Evolutionary conservation across 805 yeast species (phyloP).

Genomic region (Starmerella tilneyi): DNA sequence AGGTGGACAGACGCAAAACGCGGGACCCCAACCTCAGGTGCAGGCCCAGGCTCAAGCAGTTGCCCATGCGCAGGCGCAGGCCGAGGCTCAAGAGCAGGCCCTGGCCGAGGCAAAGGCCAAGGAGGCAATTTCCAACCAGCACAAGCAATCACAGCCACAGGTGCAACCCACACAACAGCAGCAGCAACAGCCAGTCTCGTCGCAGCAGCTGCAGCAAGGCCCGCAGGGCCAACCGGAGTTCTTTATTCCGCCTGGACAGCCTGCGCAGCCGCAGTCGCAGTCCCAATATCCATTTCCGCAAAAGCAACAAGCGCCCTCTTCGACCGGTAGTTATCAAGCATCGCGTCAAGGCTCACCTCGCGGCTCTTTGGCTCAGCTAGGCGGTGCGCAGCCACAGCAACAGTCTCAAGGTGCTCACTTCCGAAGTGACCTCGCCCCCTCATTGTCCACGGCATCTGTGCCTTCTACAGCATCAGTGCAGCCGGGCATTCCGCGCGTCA

Average conservation of each 20-base stretch:
- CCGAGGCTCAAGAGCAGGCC: slow-evolving; percentile 7
- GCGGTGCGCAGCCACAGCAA: neutral
- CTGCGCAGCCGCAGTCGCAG: neutral
- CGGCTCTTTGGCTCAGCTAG: neutral
- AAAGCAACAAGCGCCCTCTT: neutral
- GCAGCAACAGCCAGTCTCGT: neutral
- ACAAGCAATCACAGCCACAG: neutral
- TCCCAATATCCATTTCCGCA: neutral
- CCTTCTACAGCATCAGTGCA: neutral
- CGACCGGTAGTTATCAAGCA: too few species aligned
- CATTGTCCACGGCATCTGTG: neutral
- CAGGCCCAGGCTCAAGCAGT: slow-evolving; percentile 14
- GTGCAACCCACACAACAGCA: neutral
- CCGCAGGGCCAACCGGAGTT: neutral
- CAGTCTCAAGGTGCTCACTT: neutral
- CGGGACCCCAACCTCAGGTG: neutral
- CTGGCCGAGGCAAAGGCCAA: neutral
- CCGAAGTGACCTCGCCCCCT: neutral
- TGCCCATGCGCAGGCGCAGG: slow-evolving; percentile 9
- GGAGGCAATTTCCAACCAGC: neutral
- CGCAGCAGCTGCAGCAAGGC: neutral
- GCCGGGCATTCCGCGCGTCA: neutral
- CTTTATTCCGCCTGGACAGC: neutral
- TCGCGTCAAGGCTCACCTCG: neutral
- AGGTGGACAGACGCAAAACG: neutral